phyloP scores from a whole-genome alignment of 2,329 filamentous ascomycete genomes.

The Sporothrix pseudoabietina region DNA sequence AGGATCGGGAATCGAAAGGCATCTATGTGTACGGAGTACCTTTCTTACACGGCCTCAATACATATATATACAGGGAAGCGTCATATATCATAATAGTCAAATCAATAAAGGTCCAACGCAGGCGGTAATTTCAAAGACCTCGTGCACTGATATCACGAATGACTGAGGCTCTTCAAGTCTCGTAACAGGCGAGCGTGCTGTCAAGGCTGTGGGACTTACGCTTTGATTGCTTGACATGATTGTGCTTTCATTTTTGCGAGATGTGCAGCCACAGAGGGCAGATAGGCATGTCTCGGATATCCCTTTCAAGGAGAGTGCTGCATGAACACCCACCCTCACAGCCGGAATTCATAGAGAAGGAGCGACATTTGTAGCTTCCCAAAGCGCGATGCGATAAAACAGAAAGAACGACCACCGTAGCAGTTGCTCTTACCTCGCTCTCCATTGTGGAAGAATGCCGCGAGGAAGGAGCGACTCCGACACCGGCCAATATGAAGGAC shows the following conservation, averaged over 20 bases:
- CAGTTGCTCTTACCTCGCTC: background rate
- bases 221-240: background rate
- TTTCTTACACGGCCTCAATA: background rate
- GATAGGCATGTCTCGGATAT: slow-evolving; percentile 1
- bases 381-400: background rate
- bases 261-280: background rate
- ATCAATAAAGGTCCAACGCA: background rate
- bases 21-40: background rate
- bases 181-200: background rate
- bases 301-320: background rate
- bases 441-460: background rate
- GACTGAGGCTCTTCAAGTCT: background rate
- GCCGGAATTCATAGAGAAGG: background rate
- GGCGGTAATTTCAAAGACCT: background rate
- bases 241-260: background rate
- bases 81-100: background rate
- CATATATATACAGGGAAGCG: background rate
- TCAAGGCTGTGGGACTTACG: slow-evolving; percentile 11
- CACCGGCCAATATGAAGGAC: background rate
- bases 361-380: background rate
- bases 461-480: background rate
- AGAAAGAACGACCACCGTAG: background rate
- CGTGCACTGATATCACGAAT: background rate
- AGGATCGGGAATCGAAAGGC: background rate
- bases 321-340: background rate